These are phyloP conservation scores for Termitomyces sp. DNA, from an alignment of 768 basidiomycete species.

Conservation along the genomic window DNA sequence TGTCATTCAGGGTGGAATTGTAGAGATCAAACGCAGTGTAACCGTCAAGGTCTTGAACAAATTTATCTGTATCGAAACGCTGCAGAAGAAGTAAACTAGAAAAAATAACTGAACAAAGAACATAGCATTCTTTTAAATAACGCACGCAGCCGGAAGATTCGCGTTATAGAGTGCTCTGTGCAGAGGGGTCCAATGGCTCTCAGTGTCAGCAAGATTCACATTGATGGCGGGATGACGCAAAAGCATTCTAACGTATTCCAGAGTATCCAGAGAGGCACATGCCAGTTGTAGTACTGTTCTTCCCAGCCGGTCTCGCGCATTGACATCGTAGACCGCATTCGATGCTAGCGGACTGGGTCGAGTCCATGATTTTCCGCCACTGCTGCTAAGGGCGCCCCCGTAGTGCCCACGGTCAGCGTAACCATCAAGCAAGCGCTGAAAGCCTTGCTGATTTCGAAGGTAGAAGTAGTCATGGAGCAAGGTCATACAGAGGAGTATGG, in stretches of 20 bases:
- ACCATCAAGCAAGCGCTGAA: conserved; percentile 67
- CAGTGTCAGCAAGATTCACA: conserved; percentile 74
- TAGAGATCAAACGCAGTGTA: conserved; percentile 91
- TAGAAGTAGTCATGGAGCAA: conserved; percentile 74
- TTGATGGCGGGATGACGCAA: conserved; percentile 72
- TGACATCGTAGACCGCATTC: conserved; percentile 44
- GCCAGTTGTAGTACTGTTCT: conserved; percentile 81
- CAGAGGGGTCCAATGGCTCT: conserved; percentile 88
- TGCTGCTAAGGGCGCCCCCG: conserved; percentile 31
- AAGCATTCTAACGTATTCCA: conserved; percentile 75
- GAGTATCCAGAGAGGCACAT: conserved; percentile 56
- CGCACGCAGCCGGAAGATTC: conserved; percentile 66
- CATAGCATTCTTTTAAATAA: conserved; percentile 3
- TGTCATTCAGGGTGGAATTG: conserved; percentile 80
- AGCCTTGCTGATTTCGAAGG: conserved; percentile 67
- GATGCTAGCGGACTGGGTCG: conserved; percentile 34
- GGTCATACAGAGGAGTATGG: conserved; percentile 54
- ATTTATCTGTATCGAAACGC: conserved; percentile 63
- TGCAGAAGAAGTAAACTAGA: conserved; percentile 71
- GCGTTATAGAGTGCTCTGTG: conserved; percentile 83
- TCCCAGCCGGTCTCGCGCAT: conserved; percentile 66
- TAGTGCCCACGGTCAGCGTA: conserved; percentile 30
- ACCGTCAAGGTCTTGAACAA: conserved; percentile 79
- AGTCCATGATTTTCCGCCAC: conserved; percentile 56
- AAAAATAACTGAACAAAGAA: neutral